These are phyloP conservation scores for Plenodomus biglobosus DNA, from an alignment of 2,329 filamentous ascomycete genomes.

Conservation along the genomic window DNA sequence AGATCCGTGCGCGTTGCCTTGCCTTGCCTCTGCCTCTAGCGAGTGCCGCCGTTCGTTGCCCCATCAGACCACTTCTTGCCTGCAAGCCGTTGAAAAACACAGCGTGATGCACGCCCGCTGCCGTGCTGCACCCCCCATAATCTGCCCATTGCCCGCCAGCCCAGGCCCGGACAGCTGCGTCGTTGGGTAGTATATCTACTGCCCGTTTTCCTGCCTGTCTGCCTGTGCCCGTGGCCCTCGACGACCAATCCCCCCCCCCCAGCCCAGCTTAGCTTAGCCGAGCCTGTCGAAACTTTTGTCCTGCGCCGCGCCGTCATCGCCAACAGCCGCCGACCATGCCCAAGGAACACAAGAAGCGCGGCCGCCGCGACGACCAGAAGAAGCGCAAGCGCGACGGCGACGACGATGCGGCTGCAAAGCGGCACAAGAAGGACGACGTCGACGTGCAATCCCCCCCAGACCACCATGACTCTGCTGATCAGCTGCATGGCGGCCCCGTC, in stretches of 20 bases:
- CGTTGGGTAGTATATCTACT: not conserved
- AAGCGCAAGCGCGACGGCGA: slow-evolving; percentile 49
- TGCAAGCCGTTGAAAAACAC: slow-evolving; percentile 1
- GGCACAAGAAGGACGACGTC: slow-evolving; percentile 28
- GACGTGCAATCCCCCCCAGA: slow-evolving; percentile 12
- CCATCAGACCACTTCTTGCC: slow-evolving; percentile 10
- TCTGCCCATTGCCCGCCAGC: slow-evolving; percentile 5
- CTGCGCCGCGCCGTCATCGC: slow-evolving; percentile 11
- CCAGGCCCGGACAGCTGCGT: not conserved
- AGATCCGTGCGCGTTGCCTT: slow-evolving; percentile 2
- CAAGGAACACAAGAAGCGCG: slow-evolving; percentile 60
- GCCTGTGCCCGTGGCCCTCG: no score
- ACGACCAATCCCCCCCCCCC: not conserved
- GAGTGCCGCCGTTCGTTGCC: slow-evolving; percentile 6
- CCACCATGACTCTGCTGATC: slow-evolving; percentile 33
- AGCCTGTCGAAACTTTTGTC: slow-evolving; percentile 18
- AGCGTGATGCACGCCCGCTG: slow-evolving; percentile 10
- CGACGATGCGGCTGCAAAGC: slow-evolving; percentile 42
- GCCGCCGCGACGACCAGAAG: slow-evolving; percentile 54
- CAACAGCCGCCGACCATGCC: slow-evolving; percentile 51
- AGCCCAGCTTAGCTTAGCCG: slow-evolving; percentile 10
- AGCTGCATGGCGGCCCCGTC: slow-evolving; percentile 32
- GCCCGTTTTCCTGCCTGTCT: not conserved
- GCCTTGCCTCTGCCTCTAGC: not conserved
- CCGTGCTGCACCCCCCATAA: slow-evolving; percentile 9